Conservation (phyloP, 2,329 filamentous ascomycete species). For the Fusarium praegraminearum region DNA sequence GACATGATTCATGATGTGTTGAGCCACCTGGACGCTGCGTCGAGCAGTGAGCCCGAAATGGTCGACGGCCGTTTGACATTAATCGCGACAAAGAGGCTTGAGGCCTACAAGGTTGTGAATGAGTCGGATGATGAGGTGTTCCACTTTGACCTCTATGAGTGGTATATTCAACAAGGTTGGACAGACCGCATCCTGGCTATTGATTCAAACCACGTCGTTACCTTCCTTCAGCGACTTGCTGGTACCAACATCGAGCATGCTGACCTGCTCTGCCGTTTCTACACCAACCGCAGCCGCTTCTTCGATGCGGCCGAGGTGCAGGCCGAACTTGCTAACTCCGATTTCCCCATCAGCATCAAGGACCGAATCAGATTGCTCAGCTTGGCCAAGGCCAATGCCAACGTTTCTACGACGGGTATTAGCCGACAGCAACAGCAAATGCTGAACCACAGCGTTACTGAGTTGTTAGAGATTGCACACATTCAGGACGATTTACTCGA, state of each 20-base stretch:
- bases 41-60: constrained; percentile 75
- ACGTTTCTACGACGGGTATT: constrained; percentile 81
- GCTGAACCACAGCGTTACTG: constrained; percentile 84
- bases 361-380: constrained; percentile 90
- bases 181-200: constrained; percentile 87
- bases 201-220: constrained; percentile 85
- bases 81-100: constrained; percentile 80
- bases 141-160: constrained; percentile 96
- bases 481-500: constrained; percentile 94
- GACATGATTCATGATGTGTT: constrained; percentile 88
- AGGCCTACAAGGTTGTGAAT: constrained; percentile 93
- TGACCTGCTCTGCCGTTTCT: constrained; percentile 93
- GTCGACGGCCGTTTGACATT: constrained; percentile 83
- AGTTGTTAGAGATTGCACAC: constrained; percentile 90
- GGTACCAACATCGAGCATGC: constrained; percentile 79
- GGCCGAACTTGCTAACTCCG: constrained; percentile 83
- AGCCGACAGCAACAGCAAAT: constrained; percentile 85
- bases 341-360: constrained; percentile 82
- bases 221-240: constrained; percentile 84
- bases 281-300: constrained; percentile 84
- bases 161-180: constrained; percentile 90
- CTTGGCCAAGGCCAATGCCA: constrained; percentile 91
- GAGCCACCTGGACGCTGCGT: constrained; percentile 78
- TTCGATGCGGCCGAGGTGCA: constrained; percentile 91
- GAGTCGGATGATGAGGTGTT: constrained; percentile 92